Evolutionary conservation across 176 grass and related monocot genomes (phyloP).

Genomic region (Oryza officinalis): DNA sequence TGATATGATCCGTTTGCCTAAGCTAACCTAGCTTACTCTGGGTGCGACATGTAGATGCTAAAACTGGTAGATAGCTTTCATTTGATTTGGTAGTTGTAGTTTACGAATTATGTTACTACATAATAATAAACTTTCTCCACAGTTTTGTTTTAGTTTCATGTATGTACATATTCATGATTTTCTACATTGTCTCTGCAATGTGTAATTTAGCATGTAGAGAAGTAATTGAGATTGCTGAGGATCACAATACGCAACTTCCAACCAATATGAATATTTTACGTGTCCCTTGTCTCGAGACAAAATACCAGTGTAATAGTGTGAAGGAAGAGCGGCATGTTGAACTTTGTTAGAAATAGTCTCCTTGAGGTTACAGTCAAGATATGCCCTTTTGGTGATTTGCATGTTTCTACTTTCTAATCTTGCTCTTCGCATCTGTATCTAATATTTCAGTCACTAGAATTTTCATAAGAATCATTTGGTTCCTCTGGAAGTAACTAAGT

Average conservation of each 20-base stretch:
- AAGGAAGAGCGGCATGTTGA: neutral
- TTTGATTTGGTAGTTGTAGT: neutral
- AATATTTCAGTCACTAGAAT: neutral
- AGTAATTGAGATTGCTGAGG: neutral
- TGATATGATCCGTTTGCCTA: neutral
- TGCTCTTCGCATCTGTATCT: neutral
- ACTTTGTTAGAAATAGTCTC: neutral
- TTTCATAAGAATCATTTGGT: conserved; percentile 5
- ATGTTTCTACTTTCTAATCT: neutral
- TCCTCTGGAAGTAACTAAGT: conserved; percentile 3
- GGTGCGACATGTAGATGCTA: neutral
- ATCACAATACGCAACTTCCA: neutral
- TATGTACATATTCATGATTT: neutral
- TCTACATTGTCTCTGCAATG: neutral
- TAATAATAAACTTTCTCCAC: neutral
- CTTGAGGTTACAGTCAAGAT: neutral
- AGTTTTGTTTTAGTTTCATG: neutral
- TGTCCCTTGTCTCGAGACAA: neutral
- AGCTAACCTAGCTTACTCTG: neutral
- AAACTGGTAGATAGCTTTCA: neutral
- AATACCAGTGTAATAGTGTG: neutral
- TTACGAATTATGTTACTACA: neutral
- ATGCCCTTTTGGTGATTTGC: neutral
- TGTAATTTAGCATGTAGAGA: neutral
- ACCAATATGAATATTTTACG: neutral